A percentile compares a stretch with the other conserved stretches of the same genome.
Evolutionary conservation across 202 grass and related monocot species (phyloP).

Genomic region (Zoysia matrella): DNA sequence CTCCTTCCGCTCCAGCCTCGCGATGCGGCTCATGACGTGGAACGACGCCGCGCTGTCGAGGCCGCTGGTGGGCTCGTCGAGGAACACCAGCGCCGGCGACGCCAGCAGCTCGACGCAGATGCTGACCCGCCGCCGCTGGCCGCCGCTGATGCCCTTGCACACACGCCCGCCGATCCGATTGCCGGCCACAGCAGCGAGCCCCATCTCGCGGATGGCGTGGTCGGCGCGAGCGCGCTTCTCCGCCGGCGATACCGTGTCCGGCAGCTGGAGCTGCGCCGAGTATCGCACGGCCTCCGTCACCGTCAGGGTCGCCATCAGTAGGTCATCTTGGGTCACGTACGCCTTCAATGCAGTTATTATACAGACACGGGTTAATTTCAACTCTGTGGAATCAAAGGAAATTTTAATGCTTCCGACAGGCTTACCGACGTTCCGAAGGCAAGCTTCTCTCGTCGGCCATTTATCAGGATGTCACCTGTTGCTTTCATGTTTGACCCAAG

Average conservation of each 20-base stretch:
- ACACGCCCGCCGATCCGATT: constrained; percentile 82
- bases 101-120: constrained; percentile 85
- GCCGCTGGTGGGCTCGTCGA: constrained; percentile 64
- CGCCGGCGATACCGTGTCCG: constrained; percentile 44
- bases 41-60: too few relatives aligned
- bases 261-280: constrained; percentile 83
- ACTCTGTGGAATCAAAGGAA: not conserved
- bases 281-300: constrained; percentile 79
- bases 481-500: constrained; percentile 61
- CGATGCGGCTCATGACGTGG: constrained; percentile 67
- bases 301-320: constrained; percentile 89
- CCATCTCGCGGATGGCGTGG: constrained; percentile 69
- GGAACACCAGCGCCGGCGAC: constrained; percentile 68
- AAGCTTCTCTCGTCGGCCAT: constrained; percentile 69
- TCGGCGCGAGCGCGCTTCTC: constrained; percentile 70
- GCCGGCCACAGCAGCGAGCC: constrained; percentile 57
- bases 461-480: constrained; percentile 83
- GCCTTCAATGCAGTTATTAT: constrained; percentile 31
- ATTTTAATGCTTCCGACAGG: not conserved
- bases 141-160: constrained; percentile 80
- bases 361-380: too few relatives aligned
- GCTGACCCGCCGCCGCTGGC: constrained; percentile 70
- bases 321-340: constrained; percentile 87
- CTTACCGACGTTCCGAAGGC: constrained; percentile 76
- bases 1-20: constrained; percentile 54